These are phyloP conservation scores for Trichosporon asahii DNA, from an alignment of 1,284 basidiomycete genomes.

Conservation along the genomic window DNA sequence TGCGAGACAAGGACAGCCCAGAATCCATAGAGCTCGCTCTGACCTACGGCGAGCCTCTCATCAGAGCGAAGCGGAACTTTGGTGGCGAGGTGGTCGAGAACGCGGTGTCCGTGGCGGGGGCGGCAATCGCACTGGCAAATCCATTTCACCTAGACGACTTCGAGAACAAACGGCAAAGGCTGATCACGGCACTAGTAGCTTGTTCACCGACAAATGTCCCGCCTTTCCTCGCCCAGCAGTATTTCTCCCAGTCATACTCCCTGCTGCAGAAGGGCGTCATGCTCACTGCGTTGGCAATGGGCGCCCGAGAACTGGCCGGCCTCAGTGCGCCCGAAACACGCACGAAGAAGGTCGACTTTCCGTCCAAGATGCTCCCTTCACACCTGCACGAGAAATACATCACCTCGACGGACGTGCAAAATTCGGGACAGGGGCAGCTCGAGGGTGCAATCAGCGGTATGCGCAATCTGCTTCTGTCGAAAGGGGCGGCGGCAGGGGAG, in stretches of 20 bases:
- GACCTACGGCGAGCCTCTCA: slow-evolving; percentile 70
- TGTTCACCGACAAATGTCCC: slow-evolving; percentile 72
- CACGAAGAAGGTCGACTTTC: slow-evolving; percentile 57
- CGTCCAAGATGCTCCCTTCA: slow-evolving; percentile 72
- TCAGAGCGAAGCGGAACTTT: slow-evolving; percentile 73
- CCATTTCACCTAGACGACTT: slow-evolving; percentile 79
- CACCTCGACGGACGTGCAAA: slow-evolving; percentile 34
- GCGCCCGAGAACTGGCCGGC: slow-evolving; percentile 77
- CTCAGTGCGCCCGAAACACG: slow-evolving; percentile 56
- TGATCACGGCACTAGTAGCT: slow-evolving; percentile 72
- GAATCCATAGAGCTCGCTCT: slow-evolving; percentile 74
- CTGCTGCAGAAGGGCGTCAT: slow-evolving; percentile 77
- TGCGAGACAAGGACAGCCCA: slow-evolving; percentile 67
- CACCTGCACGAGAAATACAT: slow-evolving; percentile 67
- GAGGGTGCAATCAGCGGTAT: slow-evolving; percentile 40
- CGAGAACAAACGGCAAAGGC: slow-evolving; percentile 69
- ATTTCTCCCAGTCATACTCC: slow-evolving; percentile 88
- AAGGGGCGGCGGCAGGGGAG: slow-evolving; percentile 47
- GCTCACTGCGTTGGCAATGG: slow-evolving; percentile 77
- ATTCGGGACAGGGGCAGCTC: slow-evolving; percentile 27
- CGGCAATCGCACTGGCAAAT: slow-evolving; percentile 71
- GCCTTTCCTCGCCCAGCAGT: slow-evolving; percentile 85
- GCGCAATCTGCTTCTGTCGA: slow-evolving; percentile 38
- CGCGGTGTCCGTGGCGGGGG: slow-evolving; percentile 72
- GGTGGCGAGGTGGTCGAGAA: slow-evolving; percentile 77